phyloP scores from a whole-genome alignment of 768 basidiomycete genomes.

The Paxillus ammoniavirescens region DNA sequence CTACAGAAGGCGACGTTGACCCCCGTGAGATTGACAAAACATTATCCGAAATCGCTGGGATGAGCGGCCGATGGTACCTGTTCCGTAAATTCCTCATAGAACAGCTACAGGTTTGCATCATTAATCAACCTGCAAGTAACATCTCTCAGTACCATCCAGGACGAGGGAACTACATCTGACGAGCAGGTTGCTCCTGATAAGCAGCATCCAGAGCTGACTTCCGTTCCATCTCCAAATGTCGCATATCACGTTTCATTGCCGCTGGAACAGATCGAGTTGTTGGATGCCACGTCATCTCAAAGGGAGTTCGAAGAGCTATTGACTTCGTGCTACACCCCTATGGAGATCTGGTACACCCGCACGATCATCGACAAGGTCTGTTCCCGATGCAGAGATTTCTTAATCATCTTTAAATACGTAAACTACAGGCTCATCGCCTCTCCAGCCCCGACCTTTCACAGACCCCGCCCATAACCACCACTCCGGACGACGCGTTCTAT shows the following conservation, averaged over 20 bases:
- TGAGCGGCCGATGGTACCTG: constrained; percentile 89
- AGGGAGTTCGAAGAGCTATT: constrained; percentile 65
- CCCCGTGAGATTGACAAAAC: constrained; percentile 90
- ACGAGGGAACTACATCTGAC: constrained; percentile 7
- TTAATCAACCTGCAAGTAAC: background rate
- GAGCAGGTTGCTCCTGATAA: constrained; percentile 1
- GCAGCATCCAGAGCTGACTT: background rate
- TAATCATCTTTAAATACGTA: background rate
- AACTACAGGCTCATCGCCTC: constrained; percentile 76
- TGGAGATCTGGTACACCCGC: constrained; percentile 91
- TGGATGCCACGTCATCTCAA: constrained; percentile 55
- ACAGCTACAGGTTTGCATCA: constrained; percentile 54
- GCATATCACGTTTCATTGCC: background rate
- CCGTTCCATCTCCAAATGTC: background rate
- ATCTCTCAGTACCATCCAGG: constrained; percentile 8
- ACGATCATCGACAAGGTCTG: constrained; percentile 84
- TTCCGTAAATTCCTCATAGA: constrained; percentile 86
- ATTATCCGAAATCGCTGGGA: constrained; percentile 83
- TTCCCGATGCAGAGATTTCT: background rate
- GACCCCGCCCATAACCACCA: constrained; percentile 64
- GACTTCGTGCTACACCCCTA: constrained; percentile 74
- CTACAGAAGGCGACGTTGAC: constrained; percentile 59
- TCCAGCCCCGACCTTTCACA: constrained; percentile 72
- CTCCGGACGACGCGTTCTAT: constrained; percentile 95
- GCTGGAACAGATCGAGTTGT: constrained; percentile 17